Evolutionary conservation across 1,284 basidiomycete genomes (phyloP), one percentile per base, ranked within the genome.

Genomic region (Athelia psychrophila): DNA sequence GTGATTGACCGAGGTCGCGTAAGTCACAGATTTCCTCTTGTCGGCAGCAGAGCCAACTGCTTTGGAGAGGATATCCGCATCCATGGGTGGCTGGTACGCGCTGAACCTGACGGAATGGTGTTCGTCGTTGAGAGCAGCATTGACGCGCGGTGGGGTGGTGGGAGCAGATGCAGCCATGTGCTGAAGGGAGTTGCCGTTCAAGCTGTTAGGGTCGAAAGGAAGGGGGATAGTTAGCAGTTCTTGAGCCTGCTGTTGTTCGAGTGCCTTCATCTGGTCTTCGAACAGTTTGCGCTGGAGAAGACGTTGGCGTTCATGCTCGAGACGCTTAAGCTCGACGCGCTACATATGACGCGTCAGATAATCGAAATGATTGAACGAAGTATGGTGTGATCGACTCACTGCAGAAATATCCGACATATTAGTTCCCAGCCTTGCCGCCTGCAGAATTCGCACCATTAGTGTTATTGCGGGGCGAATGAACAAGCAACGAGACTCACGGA

Each of bases 191-290:
- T 69, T 72, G 46, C 71, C 72, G 50, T 71, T 68, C 20, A 64
- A 55, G 51, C 62, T 54, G 50, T 64, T 69, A n/a, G 77, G 57
- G 53, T 89, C 88, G 59, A 80, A 77, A n/a, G n/a, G n/a, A 30
- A 6, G 27, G 19, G 88, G 87, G 58, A 91, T 79, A 57, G 63
- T 81, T 58, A 93, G 82, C 36, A 92, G 78, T 67, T 88, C 91
- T 65, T 93, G 88, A 18, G 87, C 86, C 70, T 97, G 94, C 67
- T 94, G 88, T 60, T 92, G 90, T 71, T 97, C 95, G 55, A 97
- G 80, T 58, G 81, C 86, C 51, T 87, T 84, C 89, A 96, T 95
- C 71, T 96, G 92, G 61, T 95, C 91, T 70, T 95, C 95, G 66
- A 97, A 96, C 61, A 91, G 74, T 69, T 87, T 90, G 64, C 93